Conservation (phyloP, 495 filamentous ascomycete species). For the Haplographium delicatum region DNA sequence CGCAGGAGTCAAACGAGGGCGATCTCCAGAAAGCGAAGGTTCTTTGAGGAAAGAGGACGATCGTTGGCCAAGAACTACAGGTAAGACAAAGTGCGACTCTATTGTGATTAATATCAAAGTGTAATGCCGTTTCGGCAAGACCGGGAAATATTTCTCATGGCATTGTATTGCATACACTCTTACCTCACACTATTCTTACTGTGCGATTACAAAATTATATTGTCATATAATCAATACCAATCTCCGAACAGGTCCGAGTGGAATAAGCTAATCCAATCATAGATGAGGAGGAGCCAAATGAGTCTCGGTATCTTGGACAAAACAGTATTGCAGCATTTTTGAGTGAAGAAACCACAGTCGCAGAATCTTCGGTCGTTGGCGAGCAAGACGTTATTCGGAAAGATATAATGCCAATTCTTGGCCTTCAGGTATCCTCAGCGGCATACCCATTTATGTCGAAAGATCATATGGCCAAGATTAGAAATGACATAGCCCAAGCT, state of each 20-base stretch:
- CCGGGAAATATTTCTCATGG: too few relatives aligned
- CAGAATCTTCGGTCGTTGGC: conserved; percentile 30
- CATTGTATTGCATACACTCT: too few relatives aligned
- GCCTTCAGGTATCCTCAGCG: conserved; percentile 73
- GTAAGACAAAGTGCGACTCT: too few relatives aligned
- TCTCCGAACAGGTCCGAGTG: conserved; percentile 28
- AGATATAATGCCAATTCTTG: conserved; percentile 74
- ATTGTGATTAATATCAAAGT: too few relatives aligned
- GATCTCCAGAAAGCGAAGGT: conserved; percentile 30
- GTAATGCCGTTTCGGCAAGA: too few relatives aligned
- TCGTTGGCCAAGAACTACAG: conserved; percentile 30
- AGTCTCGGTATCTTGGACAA: conserved; percentile 59
- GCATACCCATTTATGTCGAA: conserved; percentile 80
- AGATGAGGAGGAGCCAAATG: conserved; percentile 60
- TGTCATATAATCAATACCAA: too few relatives aligned
- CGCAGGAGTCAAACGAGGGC: conserved; percentile 34
- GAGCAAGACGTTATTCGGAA: conserved; percentile 39
- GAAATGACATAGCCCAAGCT: conserved; percentile 63
- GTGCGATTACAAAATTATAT: too few relatives aligned
- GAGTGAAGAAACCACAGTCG: conserved; percentile 49
- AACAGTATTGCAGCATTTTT: conserved; percentile 62
- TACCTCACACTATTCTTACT: too few relatives aligned
- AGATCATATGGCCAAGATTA: conserved; percentile 62
- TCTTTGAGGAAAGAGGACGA: conserved; percentile 37
- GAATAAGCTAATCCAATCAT: conserved; percentile 13